phyloP scores from a whole-genome alignment of 768 basidiomycete genomes.

The Tubosaeta sp. region DNA sequence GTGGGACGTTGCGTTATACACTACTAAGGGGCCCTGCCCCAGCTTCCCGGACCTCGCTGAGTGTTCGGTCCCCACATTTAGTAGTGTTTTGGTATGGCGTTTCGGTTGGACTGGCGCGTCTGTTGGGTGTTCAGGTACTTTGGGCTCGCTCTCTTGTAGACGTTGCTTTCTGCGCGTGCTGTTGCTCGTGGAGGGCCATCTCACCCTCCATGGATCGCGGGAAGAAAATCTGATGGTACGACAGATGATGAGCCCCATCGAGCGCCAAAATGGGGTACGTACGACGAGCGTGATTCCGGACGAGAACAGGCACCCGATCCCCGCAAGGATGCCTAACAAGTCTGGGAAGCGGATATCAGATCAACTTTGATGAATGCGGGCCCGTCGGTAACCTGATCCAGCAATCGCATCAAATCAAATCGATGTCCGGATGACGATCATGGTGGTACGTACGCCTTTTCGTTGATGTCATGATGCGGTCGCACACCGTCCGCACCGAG shows the following conservation, averaged over 20 bases:
- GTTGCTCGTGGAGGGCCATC: constrained; percentile 49
- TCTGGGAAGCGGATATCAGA: constrained; percentile 34
- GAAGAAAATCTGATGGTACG: constrained; percentile 66
- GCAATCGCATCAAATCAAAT: background rate
- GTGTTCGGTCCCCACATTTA: no score
- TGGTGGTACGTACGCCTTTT: constrained; percentile 40
- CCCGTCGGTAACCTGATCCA: constrained; percentile 26
- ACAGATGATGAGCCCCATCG: no score
- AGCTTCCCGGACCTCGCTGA: no score
- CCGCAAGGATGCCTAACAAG: constrained; percentile 53
- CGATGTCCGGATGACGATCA: background rate
- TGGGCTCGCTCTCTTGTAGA: background rate
- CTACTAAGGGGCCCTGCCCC: no score
- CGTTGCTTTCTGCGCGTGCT: background rate
- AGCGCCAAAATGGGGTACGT: constrained; percentile 17
- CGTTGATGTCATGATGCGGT: constrained; percentile 60
- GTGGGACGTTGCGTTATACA: no score
- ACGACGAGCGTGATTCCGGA: constrained; percentile 75
- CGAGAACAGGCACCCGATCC: constrained; percentile 59
- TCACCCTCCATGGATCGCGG: constrained; percentile 74
- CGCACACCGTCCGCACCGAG: constrained; percentile 67
- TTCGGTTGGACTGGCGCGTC: no score
- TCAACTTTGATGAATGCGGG: background rate
- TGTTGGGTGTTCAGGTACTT: no score
- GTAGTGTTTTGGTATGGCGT: no score